phyloP scores from a whole-genome alignment of 2,329 filamentous ascomycete genomes.

The Fusarium nodosum region DNA sequence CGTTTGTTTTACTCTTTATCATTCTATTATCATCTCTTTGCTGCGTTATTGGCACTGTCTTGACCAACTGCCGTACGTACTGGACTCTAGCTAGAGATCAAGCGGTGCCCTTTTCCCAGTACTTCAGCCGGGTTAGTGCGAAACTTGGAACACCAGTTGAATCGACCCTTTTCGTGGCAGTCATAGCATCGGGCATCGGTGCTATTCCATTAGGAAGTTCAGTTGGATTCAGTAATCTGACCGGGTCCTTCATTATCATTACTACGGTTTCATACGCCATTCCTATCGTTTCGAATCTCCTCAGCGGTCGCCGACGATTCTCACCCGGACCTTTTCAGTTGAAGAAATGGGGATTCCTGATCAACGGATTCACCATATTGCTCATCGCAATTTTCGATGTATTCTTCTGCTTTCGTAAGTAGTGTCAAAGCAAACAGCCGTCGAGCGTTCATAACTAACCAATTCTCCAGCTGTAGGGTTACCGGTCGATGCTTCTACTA shows the following conservation, averaged over 20 bases:
- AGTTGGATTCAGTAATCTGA: conserved; percentile 47
- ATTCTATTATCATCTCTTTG: conserved; percentile 47
- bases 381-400: conserved; percentile 45
- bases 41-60: conserved; percentile 42
- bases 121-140: conserved; percentile 39
- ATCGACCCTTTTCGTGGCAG: conserved; percentile 44
- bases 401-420: conserved; percentile 49
- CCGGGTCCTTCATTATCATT: conserved; percentile 49
- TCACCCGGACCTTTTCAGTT: conserved; percentile 38
- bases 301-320: conserved; percentile 37
- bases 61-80: conserved; percentile 47
- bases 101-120: conserved; percentile 41
- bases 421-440: background rate
- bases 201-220: conserved; percentile 47
- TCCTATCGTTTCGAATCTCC: conserved; percentile 39
- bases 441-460: conserved; percentile 18
- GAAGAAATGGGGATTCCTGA: conserved; percentile 6
- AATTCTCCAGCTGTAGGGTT: conserved; percentile 32
- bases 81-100: conserved; percentile 47
- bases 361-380: conserved; percentile 39
- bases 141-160: conserved; percentile 42
- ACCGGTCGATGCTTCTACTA: conserved; percentile 43
- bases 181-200: conserved; percentile 44
- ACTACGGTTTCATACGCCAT: conserved; percentile 48
- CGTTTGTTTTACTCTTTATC: conserved; percentile 45